These are phyloP conservation scores for Penicillium janthinellum DNA, from an alignment of 2,329 filamentous ascomycete genomes.

Conservation along the genomic window DNA sequence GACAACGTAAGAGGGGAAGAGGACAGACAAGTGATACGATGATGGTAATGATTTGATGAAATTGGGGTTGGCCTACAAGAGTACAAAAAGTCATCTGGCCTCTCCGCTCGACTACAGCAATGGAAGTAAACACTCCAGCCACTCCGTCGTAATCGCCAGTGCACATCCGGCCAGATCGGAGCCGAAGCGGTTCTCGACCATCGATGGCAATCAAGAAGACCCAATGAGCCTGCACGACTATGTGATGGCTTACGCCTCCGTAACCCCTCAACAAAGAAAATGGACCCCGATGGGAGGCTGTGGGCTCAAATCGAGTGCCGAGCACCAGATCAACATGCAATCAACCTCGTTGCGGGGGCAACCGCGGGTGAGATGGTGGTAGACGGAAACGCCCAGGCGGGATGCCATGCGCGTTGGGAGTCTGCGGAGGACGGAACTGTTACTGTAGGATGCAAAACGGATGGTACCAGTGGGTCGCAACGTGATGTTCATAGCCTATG, in stretches of 20 bases:
- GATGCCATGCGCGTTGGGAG: background rate
- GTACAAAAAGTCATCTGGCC: background rate
- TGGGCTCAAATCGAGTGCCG: conserved; percentile 18
- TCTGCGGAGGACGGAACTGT: background rate
- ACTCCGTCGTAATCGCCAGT: background rate
- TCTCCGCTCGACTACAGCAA: background rate
- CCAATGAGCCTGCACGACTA: conserved; percentile 14
- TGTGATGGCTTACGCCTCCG: conserved; percentile 8
- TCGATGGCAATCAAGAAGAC: background rate
- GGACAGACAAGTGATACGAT: background rate
- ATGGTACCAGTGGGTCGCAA: background rate
- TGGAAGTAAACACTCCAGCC: conserved; percentile 2
- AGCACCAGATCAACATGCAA: conserved; percentile 16
- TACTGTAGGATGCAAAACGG: background rate
- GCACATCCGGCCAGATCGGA: conserved; percentile 2
- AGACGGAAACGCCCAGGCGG: background rate
- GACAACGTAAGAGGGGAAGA: background rate
- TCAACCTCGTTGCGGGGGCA: conserved; percentile 26
- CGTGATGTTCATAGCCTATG: background rate
- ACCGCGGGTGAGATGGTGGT: conserved; percentile 6
- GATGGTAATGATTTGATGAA: background rate
- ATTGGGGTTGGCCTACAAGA: background rate
- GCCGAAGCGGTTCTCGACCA: background rate
- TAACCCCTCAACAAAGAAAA: conserved; percentile 17
- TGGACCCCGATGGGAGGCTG: background rate